phyloP scores from a whole-genome alignment of 352 stramenopile species.

The Phytophthora cryptogea region DNA sequence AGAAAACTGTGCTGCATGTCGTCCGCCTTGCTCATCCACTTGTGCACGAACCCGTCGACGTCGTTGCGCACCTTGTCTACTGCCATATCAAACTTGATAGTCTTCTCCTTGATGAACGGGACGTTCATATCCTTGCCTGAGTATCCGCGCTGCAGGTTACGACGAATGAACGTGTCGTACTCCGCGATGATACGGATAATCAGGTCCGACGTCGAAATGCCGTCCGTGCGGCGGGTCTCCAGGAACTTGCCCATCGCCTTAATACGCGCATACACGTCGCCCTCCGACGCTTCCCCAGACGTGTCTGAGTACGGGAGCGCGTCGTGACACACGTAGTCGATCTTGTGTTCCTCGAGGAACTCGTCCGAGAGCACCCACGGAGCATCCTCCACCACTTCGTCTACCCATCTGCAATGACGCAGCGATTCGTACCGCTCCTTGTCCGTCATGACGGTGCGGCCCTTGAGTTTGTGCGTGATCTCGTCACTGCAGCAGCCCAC shows the following conservation, averaged over 20 bases:
- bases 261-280: slow-evolving; percentile 86
- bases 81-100: slow-evolving; percentile 88
- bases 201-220: slow-evolving; percentile 89
- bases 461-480: slow-evolving; percentile 88
- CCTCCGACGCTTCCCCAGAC: slow-evolving; percentile 70
- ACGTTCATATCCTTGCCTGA: slow-evolving; percentile 94
- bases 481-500: slow-evolving; percentile 90
- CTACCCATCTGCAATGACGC: slow-evolving; percentile 88
- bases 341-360: slow-evolving; percentile 84
- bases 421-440: slow-evolving; percentile 87
- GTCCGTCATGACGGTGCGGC: slow-evolving; percentile 88
- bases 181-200: slow-evolving; percentile 91
- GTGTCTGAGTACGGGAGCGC: slow-evolving; percentile 84
- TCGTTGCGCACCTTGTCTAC: slow-evolving; percentile 85
- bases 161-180: slow-evolving; percentile 92
- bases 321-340: slow-evolving; percentile 91
- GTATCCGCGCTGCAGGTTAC: slow-evolving; percentile 89
- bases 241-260: slow-evolving; percentile 89
- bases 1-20: slow-evolving; percentile 82
- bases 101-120: slow-evolving; percentile 87
- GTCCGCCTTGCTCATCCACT: slow-evolving; percentile 77
- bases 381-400: slow-evolving; percentile 88
- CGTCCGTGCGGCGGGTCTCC: slow-evolving; percentile 84
- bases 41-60: slow-evolving; percentile 78
- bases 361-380: slow-evolving; percentile 87